Evolutionary conservation across 208 protist genomes (phyloP).

Genomic region (Porcisia deanei): DNA sequence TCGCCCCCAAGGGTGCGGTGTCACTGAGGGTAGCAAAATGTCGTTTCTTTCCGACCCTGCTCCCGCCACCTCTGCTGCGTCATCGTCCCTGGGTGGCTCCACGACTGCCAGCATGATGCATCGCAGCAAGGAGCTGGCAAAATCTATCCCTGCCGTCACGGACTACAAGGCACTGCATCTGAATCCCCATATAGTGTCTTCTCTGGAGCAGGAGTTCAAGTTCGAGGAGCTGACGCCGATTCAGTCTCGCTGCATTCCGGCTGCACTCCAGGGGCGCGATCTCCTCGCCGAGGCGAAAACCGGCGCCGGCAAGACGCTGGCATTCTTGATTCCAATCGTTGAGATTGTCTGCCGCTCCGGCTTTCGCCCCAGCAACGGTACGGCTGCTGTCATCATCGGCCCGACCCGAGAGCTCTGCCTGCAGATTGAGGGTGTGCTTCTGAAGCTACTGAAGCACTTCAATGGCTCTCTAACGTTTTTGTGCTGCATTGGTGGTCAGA

Average conservation of each 20-base stretch:
- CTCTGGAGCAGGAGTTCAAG: constrained; percentile 88
- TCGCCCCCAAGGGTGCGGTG: not conserved
- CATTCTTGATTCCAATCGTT: constrained; percentile 98
- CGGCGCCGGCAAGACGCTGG: constrained; percentile 97
- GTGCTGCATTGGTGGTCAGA: constrained; percentile 92
- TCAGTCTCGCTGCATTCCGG: constrained; percentile 92
- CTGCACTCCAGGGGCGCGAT: constrained; percentile 85
- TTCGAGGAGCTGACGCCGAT: constrained; percentile 97
- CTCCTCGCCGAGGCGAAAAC: constrained; percentile 95
- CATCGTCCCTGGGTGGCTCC: not conserved
- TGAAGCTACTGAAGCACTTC: constrained; percentile 93
- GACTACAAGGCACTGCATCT: constrained; percentile 88
- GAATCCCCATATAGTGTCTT: constrained; percentile 81
- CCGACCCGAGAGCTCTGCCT: constrained; percentile 99
- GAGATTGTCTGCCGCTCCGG: constrained; percentile 96
- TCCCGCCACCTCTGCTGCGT: not conserved
- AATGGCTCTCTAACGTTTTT: constrained; percentile 90
- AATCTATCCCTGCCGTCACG: constrained; percentile 53
- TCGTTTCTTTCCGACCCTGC: not conserved
- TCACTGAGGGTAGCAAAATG: not conserved
- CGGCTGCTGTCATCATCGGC: constrained; percentile 96
- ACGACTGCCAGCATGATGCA: constrained; percentile 13
- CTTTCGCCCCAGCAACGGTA: constrained; percentile 98
- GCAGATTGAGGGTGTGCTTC: constrained; percentile 97
- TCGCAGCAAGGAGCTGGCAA: constrained; percentile 31